These are phyloP conservation scores for Musa balbisiana DNA, from an alignment of 202 grass and related monocot genomes.

Conservation along the genomic window DNA sequence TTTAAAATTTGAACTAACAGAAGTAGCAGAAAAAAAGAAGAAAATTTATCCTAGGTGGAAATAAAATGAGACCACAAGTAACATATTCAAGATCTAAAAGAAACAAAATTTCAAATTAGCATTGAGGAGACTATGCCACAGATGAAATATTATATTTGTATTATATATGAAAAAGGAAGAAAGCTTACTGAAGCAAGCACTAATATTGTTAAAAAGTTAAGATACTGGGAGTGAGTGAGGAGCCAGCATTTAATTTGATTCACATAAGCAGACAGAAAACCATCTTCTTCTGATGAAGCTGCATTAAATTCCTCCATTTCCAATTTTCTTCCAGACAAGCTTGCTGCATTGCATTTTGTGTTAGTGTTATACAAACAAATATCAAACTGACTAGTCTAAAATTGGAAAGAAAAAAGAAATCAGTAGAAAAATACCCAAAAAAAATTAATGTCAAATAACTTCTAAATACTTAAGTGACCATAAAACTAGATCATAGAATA, in stretches of 20 bases:
- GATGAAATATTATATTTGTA: not conserved
- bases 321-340: slow-evolving; percentile 63
- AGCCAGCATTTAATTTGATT: slow-evolving; percentile 64
- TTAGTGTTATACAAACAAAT: slow-evolving; percentile 28
- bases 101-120: not conserved
- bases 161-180: slow-evolving; percentile 8
- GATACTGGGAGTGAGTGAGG: slow-evolving; percentile 64
- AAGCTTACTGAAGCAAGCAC: slow-evolving; percentile 83
- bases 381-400: slow-evolving; percentile 26
- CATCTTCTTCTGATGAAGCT: slow-evolving; percentile 42
- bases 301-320: slow-evolving; percentile 62
- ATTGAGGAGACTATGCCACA: not conserved
- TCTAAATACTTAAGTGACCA: not conserved
- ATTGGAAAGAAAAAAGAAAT: not conserved
- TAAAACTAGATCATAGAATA: not conserved
- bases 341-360: slow-evolving; percentile 40
- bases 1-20: too few relatives aligned
- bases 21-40: not conserved
- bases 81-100: not conserved
- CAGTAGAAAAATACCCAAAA: not conserved
- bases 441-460: not conserved
- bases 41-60: too few relatives aligned
- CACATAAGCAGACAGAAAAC: slow-evolving; percentile 44
- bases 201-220: slow-evolving; percentile 76
- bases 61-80: not conserved